Base-by-base conservation (phyloP, 2,329 filamentous ascomycete genomes). In the Cladosporium sphaerospermum region DNA sequence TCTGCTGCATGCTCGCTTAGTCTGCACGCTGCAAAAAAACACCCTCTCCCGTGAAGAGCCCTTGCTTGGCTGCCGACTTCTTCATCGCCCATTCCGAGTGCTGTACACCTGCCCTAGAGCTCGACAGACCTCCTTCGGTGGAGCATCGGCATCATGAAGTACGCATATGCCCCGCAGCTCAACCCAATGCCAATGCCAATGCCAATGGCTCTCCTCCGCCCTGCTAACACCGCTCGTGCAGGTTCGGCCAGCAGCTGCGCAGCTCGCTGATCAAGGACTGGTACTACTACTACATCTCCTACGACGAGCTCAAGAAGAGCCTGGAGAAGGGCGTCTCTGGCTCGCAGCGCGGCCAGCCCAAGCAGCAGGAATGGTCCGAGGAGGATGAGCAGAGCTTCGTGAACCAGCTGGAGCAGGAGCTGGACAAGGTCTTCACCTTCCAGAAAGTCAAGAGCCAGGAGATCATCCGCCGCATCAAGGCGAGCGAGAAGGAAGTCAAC, bases 251-350 rank as follows among this genome's bases (percentile, higher is more conserved):
- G 74, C 91, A 99, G 79, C 84, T 99, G 66, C 89, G 89, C 60
- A 92, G 89, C 66, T 96, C 91, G 69, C 81, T 96, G 67, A 95
- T 97, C 73, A 90, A 88, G 77, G 91, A 97, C 75, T 99, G 95
- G 76, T 85, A 91, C 71, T 96, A 91, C 85, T 89, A 96, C 77
- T 99, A 99, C 75, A 96, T 99, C 73, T 87, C 89, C 74, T 99
- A 99, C 75, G 91, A 96, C 70, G 88, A 86, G 60, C 81, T 99
- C 46, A 99, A 99, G 75, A 78, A 81, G 61, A 84, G 89, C 60
- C 83, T 99, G 57, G 81, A 83, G 56, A 65, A 61, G 55, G 64
- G 69, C 47, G 66, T 66, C 49, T 66, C 66, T 43, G 65, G 73
- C 39, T 44, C 52, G 10, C 9, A 16, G 13, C 34, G 34, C n/a